Evolutionary conservation across 441 rosid genomes (phyloP).

Genomic region (Jatropha multifida): DNA sequence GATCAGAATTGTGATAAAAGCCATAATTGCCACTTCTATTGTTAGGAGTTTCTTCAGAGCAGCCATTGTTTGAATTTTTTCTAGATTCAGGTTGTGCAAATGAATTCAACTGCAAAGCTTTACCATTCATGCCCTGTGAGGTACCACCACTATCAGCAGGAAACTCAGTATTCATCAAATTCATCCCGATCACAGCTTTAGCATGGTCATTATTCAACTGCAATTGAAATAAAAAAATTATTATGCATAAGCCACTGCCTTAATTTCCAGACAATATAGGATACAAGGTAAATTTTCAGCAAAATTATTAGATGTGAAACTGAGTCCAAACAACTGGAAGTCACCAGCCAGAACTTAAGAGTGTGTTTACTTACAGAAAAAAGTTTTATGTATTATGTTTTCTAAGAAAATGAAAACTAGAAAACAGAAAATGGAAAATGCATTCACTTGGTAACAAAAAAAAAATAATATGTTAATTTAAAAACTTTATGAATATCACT

Average conservation of each 20-base stretch:
- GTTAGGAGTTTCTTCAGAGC: conserved; percentile 20
- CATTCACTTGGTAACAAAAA: no score
- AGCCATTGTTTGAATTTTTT: conserved; percentile 28
- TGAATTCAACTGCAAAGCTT: conserved; percentile 23
- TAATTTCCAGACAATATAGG: neutral
- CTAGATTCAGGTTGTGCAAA: conserved; percentile 35
- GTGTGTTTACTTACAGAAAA: neutral
- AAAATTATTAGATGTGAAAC: neutral
- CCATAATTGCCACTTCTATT: conserved; percentile 20
- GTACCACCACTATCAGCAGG: conserved; percentile 22
- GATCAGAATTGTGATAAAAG: conserved; percentile 27
- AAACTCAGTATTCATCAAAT: conserved; percentile 24
- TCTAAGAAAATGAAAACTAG: no score
- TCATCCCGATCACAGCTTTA: conserved; percentile 19
- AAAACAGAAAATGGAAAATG: no score
- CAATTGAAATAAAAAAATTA: conserved; percentile 21
- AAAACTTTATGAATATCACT: no score
- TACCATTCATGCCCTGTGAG: conserved; percentile 18
- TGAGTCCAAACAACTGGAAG: neutral
- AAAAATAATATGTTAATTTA: no score
- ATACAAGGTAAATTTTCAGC: neutral
- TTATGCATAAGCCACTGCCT: conserved; percentile 5
- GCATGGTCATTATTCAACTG: conserved; percentile 32
- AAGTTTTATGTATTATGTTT: no score
- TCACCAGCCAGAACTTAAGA: neutral